Evolutionary conservation across 192 early-diverging fungal species (phyloP).

Genomic region (Podila epicladia): DNA sequence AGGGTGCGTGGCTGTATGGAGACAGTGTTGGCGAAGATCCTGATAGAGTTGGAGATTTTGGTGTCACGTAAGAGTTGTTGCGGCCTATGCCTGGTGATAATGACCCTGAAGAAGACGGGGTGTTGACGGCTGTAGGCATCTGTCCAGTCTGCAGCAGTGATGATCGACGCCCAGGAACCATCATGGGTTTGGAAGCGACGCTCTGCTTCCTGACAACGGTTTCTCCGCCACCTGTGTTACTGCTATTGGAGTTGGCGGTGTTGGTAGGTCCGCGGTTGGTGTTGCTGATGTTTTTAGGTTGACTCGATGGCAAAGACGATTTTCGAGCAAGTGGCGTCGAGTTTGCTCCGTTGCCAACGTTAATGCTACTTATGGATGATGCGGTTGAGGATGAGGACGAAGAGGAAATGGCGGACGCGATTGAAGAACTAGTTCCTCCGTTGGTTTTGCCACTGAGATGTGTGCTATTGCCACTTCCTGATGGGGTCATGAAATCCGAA

Average conservation of each 20-base stretch:
- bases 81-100: too few species aligned
- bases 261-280: background rate
- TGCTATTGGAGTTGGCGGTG: background rate
- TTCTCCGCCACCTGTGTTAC: slow-evolving; percentile 5
- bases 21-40: slow-evolving; percentile 2
- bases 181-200: slow-evolving; percentile 15
- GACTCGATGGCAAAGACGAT: slow-evolving; percentile 20
- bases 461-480: background rate
- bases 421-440: background rate
- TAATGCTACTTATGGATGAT: slow-evolving; percentile 15
- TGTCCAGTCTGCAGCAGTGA: slow-evolving; percentile 31
- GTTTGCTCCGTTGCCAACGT: background rate
- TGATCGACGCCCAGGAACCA: slow-evolving; percentile 35
- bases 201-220: slow-evolving; percentile 14
- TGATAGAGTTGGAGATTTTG: slow-evolving; percentile 3
- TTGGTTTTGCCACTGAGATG: background rate
- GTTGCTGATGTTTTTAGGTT: background rate
- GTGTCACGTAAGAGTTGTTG: background rate
- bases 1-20: background rate
- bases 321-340: slow-evolving; percentile 8
- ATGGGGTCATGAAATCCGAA: background rate
- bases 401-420: background rate
- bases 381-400: slow-evolving; percentile 9
- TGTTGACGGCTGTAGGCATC: slow-evolving; percentile 8
- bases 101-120: background rate